phyloP scores from a whole-genome alignment of 495 filamentous ascomycete genomes.

The Penicillium soppii region DNA sequence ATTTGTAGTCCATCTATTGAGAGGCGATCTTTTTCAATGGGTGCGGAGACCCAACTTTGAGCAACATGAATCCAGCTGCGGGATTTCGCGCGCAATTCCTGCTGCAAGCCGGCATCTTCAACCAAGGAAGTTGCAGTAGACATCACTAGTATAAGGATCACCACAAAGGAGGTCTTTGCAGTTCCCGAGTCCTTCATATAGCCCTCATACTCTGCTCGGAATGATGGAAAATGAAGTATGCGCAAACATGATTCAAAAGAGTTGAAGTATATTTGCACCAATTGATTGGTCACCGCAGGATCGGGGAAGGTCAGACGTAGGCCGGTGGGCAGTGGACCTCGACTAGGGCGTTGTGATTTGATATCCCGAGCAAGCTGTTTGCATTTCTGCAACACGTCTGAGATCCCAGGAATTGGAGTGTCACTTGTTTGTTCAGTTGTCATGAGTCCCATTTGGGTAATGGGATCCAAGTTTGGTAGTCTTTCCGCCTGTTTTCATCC shows the following conservation, averaged over 20 bases:
- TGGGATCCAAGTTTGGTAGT: conserved; percentile 14
- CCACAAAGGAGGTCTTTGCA: conserved; percentile 21
- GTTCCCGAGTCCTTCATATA: conserved; percentile 37
- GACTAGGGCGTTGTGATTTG: conserved; percentile 23
- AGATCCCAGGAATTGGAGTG: neutral
- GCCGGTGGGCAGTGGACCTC: conserved; percentile 19
- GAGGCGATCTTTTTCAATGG: conserved; percentile 49
- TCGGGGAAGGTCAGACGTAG: conserved; percentile 19
- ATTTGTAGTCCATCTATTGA: conserved; percentile 45
- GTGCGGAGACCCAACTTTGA: conserved; percentile 52
- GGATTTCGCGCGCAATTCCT: conserved; percentile 27
- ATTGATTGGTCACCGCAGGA: conserved; percentile 36
- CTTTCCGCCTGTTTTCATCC: conserved; percentile 20
- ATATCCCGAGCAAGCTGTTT: conserved; percentile 25
- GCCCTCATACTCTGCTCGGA: conserved; percentile 43
- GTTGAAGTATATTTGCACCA: conserved; percentile 45
- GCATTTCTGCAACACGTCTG: conserved; percentile 16
- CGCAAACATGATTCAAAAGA: conserved; percentile 49
- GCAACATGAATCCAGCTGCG: conserved; percentile 46
- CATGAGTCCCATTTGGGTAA: conserved; percentile 19
- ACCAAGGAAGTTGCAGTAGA: conserved; percentile 39
- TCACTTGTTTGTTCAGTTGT: conserved; percentile 10
- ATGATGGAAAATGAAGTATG: conserved; percentile 47
- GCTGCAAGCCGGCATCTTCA: conserved; percentile 17
- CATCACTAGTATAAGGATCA: conserved; percentile 49